A percentile compares a stretch with the other conserved stretches of the same genome.
Conservation (phyloP, 805 yeast species). For the Ogataea pignaliae region DNA sequence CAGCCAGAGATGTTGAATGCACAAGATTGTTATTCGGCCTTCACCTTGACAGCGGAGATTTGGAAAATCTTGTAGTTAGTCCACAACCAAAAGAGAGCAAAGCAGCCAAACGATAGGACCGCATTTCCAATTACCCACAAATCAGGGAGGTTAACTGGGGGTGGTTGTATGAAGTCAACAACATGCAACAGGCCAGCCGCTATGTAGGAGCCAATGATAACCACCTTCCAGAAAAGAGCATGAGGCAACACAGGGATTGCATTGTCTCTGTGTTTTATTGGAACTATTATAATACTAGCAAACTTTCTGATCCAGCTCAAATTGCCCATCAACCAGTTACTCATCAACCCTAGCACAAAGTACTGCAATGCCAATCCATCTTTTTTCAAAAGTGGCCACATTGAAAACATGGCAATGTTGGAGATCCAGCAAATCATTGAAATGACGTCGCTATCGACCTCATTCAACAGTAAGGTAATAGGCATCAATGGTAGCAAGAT, state of each 20-base stretch:
- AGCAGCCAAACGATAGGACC: constrained; percentile 69
- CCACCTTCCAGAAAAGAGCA: constrained; percentile 42
- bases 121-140: constrained; percentile 79
- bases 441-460: constrained; percentile 53
- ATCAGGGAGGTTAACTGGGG: constrained; percentile 72
- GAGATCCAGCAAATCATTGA: constrained; percentile 83
- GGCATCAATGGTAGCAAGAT: constrained; percentile 87
- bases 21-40: constrained; percentile 10
- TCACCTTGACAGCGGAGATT: constrained; percentile 25
- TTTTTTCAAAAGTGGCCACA: constrained; percentile 80
- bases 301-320: constrained; percentile 48
- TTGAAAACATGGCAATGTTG: constrained; percentile 77
- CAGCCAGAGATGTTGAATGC: too few species aligned
- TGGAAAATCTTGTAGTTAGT: constrained; percentile 49
- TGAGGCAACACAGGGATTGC: constrained; percentile 43
- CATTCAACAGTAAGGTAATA: constrained; percentile 58
- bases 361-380: constrained; percentile 77
- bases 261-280: constrained; percentile 20
- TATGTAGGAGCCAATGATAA: constrained; percentile 46
- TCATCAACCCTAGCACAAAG: constrained; percentile 50
- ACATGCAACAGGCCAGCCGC: constrained; percentile 48
- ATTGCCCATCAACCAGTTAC: constrained; percentile 78
- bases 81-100: constrained; percentile 80
- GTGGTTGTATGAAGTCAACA: constrained; percentile 43
- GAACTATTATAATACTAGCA: constrained; percentile 15